Percentiles rank a stretch among this genome's conserved stretches.
Evolutionary conservation across 2,329 filamentous ascomycete species (phyloP).

Genomic region (Verticillium nonalfalfae): DNA sequence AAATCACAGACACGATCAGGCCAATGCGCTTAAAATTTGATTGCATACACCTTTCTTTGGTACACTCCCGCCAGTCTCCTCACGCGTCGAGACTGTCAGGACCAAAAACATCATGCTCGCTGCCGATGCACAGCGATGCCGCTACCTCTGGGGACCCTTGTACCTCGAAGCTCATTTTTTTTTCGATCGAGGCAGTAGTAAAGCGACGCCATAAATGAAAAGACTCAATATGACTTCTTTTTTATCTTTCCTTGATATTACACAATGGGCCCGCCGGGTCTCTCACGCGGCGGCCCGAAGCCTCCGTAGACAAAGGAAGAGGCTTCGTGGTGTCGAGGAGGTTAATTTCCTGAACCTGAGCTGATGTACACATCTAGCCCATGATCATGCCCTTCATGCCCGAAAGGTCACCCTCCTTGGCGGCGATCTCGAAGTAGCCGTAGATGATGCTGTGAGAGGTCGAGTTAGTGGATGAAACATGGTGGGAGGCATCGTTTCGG

Average conservation of each 20-base stretch:
- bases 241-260: constrained; percentile 4
- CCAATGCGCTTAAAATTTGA: background rate
- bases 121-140: background rate
- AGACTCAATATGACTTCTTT: background rate
- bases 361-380: constrained; percentile 37
- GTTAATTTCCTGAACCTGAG: background rate
- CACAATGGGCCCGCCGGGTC: background rate
- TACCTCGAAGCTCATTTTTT: background rate
- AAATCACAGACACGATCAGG: background rate
- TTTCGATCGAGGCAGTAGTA: background rate
- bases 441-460: constrained; percentile 78
- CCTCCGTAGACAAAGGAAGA: constrained; percentile 3
- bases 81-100: background rate
- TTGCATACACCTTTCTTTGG: background rate
- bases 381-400: constrained; percentile 72
- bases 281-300: constrained; percentile 1
- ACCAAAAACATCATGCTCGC: background rate
- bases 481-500: background rate
- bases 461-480: constrained; percentile 21
- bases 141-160: background rate
- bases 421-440: constrained; percentile 98
- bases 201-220: background rate
- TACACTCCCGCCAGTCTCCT: background rate
- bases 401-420: constrained; percentile 93
- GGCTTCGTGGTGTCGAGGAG: background rate